These are phyloP conservation scores for Alternaria gaisen DNA, from an alignment of 2,329 filamentous ascomycete species.

Conservation along the genomic window DNA sequence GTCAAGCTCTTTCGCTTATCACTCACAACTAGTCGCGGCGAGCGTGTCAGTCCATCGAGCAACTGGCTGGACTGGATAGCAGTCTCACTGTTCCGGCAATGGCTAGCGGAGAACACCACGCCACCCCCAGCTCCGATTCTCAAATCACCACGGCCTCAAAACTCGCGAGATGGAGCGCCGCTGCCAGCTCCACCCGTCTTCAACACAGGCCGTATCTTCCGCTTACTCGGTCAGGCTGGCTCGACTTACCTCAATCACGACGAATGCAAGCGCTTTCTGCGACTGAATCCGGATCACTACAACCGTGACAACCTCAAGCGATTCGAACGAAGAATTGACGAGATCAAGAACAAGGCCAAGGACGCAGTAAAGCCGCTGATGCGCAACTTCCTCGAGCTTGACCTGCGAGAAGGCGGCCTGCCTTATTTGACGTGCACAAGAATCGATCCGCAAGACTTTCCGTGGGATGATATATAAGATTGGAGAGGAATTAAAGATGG, in stretches of 20 bases:
- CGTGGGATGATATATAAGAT: slow-evolving; percentile 60
- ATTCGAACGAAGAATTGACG: slow-evolving; percentile 87
- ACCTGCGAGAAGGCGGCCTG: slow-evolving; percentile 65
- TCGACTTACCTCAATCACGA: slow-evolving; percentile 79
- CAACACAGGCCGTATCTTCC: slow-evolving; percentile 77
- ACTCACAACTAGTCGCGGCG: slow-evolving; percentile 79
- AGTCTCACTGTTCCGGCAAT: slow-evolving; percentile 87
- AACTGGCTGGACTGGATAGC: slow-evolving; percentile 90
- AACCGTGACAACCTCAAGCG: slow-evolving; percentile 83
- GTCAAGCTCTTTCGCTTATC: slow-evolving; percentile 82
- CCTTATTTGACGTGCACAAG: slow-evolving; percentile 72
- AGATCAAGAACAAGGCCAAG: slow-evolving; percentile 83
- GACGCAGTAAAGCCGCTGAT: slow-evolving; percentile 87
- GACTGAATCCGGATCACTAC: slow-evolving; percentile 82
- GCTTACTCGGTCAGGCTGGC: slow-evolving; percentile 73
- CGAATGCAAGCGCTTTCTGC: slow-evolving; percentile 89
- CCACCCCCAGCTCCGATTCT: slow-evolving; percentile 68
- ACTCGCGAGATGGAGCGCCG: slow-evolving; percentile 28
- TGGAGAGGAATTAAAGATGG: not conserved
- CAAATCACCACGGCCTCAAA: slow-evolving; percentile 54
- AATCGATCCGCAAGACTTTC: slow-evolving; percentile 69
- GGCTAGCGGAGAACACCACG: slow-evolving; percentile 89
- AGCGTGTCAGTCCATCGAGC: slow-evolving; percentile 80
- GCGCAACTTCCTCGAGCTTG: slow-evolving; percentile 83
- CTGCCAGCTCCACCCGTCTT: slow-evolving; percentile 57